A percentile compares a stretch with the other conserved stretches of the same genome.
phyloP scores from a whole-genome alignment of 805 yeast species.

The Metschnikowia gelsemii region DNA sequence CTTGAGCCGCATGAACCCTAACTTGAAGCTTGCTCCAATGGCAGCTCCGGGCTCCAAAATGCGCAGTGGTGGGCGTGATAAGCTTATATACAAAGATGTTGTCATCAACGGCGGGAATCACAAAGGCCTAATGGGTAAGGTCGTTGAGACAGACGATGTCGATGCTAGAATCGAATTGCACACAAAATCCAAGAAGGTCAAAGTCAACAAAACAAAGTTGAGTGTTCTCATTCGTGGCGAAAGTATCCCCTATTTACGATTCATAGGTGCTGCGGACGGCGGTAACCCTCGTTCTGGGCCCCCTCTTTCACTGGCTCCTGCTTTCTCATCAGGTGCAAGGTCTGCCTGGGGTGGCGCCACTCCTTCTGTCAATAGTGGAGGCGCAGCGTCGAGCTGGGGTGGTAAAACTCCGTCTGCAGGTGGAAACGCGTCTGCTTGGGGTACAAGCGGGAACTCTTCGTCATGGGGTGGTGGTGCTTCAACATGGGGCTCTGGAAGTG shows the following conservation, averaged over 20 bases:
- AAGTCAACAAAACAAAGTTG: slow-evolving; percentile 76
- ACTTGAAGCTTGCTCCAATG: slow-evolving; percentile 47
- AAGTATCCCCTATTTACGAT: slow-evolving; percentile 75
- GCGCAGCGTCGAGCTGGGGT: slow-evolving; percentile 43
- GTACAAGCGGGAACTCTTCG: slow-evolving; percentile 45
- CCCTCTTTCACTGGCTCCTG: slow-evolving; percentile 29
- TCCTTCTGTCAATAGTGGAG: slow-evolving; percentile 25
- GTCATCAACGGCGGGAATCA: slow-evolving; percentile 88
- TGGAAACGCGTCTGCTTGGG: slow-evolving; percentile 42
- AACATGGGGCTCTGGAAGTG: slow-evolving; percentile 18
- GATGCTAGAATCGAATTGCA: slow-evolving; percentile 92
- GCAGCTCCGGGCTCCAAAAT: slow-evolving; percentile 49
- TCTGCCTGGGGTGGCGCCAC: slow-evolving; percentile 53
- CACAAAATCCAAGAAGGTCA: slow-evolving; percentile 83
- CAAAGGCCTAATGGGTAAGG: slow-evolving; percentile 91
- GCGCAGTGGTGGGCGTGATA: slow-evolving; percentile 71
- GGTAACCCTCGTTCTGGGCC: slow-evolving; percentile 18
- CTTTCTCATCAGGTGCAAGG: slow-evolving; percentile 44
- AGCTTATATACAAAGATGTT: slow-evolving; percentile 78
- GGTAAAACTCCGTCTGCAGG: slow-evolving; percentile 32
- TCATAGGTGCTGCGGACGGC: slow-evolving; percentile 55
- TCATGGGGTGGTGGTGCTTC: slow-evolving; percentile 26
- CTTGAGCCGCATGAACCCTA: slow-evolving; percentile 85
- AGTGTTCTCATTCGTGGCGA: slow-evolving; percentile 69
- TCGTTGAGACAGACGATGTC: slow-evolving; percentile 89